Conservation (phyloP, 768 basidiomycete genomes). For the Lyophyllum semitale region DNA sequence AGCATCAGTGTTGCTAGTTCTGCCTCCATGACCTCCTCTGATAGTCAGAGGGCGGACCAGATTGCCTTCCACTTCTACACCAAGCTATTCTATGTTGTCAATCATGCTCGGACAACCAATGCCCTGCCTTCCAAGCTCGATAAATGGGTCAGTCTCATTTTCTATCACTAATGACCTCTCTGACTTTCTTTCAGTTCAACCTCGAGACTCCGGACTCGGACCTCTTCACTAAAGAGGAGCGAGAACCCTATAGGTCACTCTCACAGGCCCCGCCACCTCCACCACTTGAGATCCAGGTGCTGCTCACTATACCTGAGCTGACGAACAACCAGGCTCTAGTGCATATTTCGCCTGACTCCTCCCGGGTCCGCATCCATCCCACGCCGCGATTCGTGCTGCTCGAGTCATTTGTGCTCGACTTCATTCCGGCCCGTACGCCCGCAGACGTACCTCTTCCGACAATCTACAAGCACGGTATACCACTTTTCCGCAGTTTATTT, state of each 20-base stretch:
- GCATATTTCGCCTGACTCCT: conserved; percentile 56
- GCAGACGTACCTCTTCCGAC: conserved; percentile 67
- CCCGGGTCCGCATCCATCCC: conserved; percentile 68
- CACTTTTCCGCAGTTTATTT: conserved; percentile 77
- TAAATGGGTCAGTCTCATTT: conserved; percentile 69
- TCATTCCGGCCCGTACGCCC: conserved; percentile 29
- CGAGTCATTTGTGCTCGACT: conserved; percentile 67
- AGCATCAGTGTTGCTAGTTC: not conserved
- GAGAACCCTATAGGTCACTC: conserved; percentile 61
- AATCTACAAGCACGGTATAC: conserved; percentile 85
- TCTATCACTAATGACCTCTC: not conserved
- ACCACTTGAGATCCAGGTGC: conserved; percentile 67
- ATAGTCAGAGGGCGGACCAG: conserved; percentile 74
- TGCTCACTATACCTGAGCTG: conserved; percentile 71
- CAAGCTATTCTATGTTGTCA: conserved; percentile 77
- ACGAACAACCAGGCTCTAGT: conserved; percentile 74
- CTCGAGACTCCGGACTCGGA: conserved; percentile 78
- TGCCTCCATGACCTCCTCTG: conserved; percentile 35
- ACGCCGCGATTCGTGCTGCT: conserved; percentile 70
- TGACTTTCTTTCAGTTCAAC: conserved; percentile 63
- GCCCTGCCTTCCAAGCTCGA: conserved; percentile 54
- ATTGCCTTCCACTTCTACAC: conserved; percentile 83
- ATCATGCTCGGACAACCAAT: conserved; percentile 68
- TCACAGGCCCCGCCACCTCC: conserved; percentile 46
- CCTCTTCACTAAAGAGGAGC: conserved; percentile 60